Conservation (phyloP, 371 early-diverging fungal genomes). For the Mortierella sp. region DNA sequence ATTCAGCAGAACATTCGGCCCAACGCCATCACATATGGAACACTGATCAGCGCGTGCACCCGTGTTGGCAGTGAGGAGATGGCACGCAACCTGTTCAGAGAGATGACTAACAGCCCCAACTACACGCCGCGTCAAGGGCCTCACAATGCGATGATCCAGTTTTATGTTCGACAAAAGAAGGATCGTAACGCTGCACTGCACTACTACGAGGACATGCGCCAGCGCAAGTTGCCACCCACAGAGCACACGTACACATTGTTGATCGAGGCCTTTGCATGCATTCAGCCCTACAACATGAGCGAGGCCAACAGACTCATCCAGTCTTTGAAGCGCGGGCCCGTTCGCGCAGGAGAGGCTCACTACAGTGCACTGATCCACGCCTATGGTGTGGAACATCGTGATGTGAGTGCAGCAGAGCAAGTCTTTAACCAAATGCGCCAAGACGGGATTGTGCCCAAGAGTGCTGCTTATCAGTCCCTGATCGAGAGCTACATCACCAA, state of each 20-base stretch:
- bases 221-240: slow-evolving; percentile 60
- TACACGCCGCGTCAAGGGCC: slow-evolving; percentile 70
- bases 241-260: slow-evolving; percentile 68
- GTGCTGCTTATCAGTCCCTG: slow-evolving; percentile 67
- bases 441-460: slow-evolving; percentile 59
- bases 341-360: slow-evolving; percentile 63
- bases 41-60: slow-evolving; percentile 70
- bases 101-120: slow-evolving; percentile 61
- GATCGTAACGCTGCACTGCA: slow-evolving; percentile 66
- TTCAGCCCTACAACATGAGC: slow-evolving; percentile 69
- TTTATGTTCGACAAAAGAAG: slow-evolving; percentile 66
- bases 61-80: slow-evolving; percentile 63
- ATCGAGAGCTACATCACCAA: slow-evolving; percentile 66
- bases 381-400: slow-evolving; percentile 68
- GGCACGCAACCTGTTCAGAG: slow-evolving; percentile 63
- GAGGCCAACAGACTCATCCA: slow-evolving; percentile 64
- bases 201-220: slow-evolving; percentile 60
- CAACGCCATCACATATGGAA: slow-evolving; percentile 70
- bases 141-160: slow-evolving; percentile 73
- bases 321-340: slow-evolving; percentile 61
- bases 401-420: slow-evolving; percentile 63
- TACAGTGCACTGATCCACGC: slow-evolving; percentile 69
- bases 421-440: slow-evolving; percentile 63
- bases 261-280: slow-evolving; percentile 70
- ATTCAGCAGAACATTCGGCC: slow-evolving; percentile 58